Evolutionary conservation across 2,329 filamentous ascomycete species (phyloP).

Genomic region (Penicillium sp.): DNA sequence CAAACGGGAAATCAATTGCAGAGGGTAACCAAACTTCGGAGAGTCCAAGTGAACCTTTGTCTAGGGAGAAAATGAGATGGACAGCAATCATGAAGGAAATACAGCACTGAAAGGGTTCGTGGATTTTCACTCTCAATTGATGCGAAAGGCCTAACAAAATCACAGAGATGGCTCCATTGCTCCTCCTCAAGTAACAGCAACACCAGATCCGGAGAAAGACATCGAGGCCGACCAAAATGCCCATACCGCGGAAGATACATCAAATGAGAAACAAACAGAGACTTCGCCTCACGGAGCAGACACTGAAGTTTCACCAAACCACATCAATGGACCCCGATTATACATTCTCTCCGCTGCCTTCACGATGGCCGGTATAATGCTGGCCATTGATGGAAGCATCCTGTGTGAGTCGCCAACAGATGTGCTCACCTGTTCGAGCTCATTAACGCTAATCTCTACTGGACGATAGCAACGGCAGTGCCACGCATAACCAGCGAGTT

Average conservation of each 20-base stretch:
- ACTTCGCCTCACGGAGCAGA: not conserved
- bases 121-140: not conserved
- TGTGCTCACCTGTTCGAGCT: not conserved
- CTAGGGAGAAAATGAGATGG: not conserved
- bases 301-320: not conserved
- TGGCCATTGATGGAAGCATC: not conserved
- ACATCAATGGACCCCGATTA: conserved; percentile 1
- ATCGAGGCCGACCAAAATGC: not conserved
- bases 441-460: not conserved
- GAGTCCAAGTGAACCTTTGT: not conserved
- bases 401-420: not conserved
- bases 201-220: not conserved
- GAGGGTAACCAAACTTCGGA: not conserved
- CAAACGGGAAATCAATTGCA: not conserved
- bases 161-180: not conserved
- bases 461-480: not conserved
- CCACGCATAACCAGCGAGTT: conserved; percentile 2
- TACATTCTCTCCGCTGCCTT: conserved; percentile 2
- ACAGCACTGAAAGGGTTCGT: not conserved
- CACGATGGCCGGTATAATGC: not conserved
- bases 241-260: not conserved
- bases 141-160: not conserved
- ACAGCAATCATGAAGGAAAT: not conserved
- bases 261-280: not conserved
- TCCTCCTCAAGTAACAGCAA: not conserved